Base-by-base conservation (phyloP, 495 filamentous ascomycete genomes). In the Staphylotrichum tortipilum region DNA sequence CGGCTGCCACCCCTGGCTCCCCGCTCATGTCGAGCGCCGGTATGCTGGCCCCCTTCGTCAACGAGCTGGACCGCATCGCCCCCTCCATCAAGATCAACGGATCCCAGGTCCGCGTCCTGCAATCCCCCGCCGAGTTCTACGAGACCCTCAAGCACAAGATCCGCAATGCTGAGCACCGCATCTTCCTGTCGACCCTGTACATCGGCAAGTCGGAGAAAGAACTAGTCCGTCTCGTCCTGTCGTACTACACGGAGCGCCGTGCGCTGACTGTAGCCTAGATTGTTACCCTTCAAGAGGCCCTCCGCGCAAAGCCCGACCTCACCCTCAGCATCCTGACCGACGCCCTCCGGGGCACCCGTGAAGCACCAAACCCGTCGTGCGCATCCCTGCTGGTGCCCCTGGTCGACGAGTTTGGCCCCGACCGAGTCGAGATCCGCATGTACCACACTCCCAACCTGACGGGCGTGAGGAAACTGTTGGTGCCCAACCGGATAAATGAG, bases 391-490 rank as follows among this genome's bases (percentile, higher is more conserved):
- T 99, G 14, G 84, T 83, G 3, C 82, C 90, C 4, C 71, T 99
- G 23, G 72, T 95, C 10, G 67, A 73, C 15, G 85, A 95, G 57
- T 90, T 94, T 68, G 92, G 91, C 1, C 60, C 83, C 19, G 81
- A 87, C 2, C 77, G 90, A n/a, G 87, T 97, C 36, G 88, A 97
- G 54, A 80, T 99, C 53, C 84, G 89, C 42, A 89, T 97, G 88
- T 97, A 89, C 65, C 92, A 99, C 68, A 97, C 94, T 1, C 94
- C 92, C 2, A 99, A 97, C 56, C 68, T 99, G 24, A 95, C 86
- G 0, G 94, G 92, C 0, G 54, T 90, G 37, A 78, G 82, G 39
- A 97, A 97, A 72, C 80, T 79, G 56, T 63, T 86, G 55, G 77
- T 97, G 36, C 92, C 92, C 3, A 83, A 80, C 54, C 78, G 92